Base-by-base conservation (phyloP, 1,284 basidiomycete genomes). In the Cryptococcus jaspeensis region DNA sequence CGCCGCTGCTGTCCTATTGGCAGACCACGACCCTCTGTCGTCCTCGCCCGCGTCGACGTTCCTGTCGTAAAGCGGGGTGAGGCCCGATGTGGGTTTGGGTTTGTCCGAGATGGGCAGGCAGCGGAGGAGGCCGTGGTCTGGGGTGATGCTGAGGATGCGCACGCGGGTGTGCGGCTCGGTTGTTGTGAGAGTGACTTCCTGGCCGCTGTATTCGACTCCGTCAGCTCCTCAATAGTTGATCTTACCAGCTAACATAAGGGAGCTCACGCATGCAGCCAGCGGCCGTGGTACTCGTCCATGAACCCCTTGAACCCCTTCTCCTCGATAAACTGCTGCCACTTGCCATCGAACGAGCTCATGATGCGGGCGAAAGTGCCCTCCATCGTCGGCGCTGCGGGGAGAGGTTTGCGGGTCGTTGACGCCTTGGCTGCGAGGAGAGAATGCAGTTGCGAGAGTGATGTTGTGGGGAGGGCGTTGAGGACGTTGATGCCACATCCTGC, bases 401-500 rank as follows among this genome's bases (percentile, higher is more conserved):
- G 69, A 56, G 36, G 71, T 71, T 0, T 74, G 62, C 12, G 57
- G 1, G 60, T 50, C 16, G 55, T 58, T 5, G 63, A 55, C 36
- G 50, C 11, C 39, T 66, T 60, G 28, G 69, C 64, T 0, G 67
- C 59, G 5, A 70, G 53, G 11, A 78, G 63, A 4, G 64, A 61
- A 53, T 76, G 77, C 3, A 97, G 80, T 59, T 92, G 88, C 6
- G 84, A 82, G 4, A 98, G 79, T 0, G 92, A 94, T 2, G 86
- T 85, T 11, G 94, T 89, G 0, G 95, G 95, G 0, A 85, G 84
- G 3, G 84, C 80, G 64, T 93, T 97, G 58, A 89, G 81, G 11
- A 93, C 84, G 70, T 99, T 97, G 56, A 97, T 73, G 2, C 96
- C 95, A 69, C 89, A 93, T 0, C 95, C 92, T 94, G 56, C 11